These are phyloP conservation scores for Lactifluus hygrophoroides DNA, from an alignment of 768 basidiomycete species.

Conservation along the genomic window DNA sequence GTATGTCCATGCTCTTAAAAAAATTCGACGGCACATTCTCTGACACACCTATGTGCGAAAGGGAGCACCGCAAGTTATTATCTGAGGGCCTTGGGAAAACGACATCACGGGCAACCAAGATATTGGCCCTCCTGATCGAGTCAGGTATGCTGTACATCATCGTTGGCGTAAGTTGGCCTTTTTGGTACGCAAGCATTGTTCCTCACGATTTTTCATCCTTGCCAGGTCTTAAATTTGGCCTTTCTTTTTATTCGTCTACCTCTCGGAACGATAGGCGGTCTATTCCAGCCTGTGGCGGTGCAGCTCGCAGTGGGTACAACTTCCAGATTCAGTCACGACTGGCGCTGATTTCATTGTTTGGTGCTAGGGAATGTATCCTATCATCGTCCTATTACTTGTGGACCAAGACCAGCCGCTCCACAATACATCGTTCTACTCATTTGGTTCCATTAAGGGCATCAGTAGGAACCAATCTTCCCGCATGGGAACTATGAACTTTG, in stretches of 20 bases:
- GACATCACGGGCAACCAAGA: neutral
- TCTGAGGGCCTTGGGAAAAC: neutral
- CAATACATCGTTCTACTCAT: neutral
- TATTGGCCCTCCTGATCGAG: neutral
- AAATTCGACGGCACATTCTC: neutral
- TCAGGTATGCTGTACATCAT: constrained; percentile 5
- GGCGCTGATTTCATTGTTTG: neutral
- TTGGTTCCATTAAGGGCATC: neutral
- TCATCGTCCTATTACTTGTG: neutral
- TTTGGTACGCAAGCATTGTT: neutral
- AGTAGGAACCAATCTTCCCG: neutral
- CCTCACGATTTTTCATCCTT: neutral
- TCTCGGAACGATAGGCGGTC: neutral
- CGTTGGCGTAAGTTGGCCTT: neutral
- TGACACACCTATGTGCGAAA: neutral
- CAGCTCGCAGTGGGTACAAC: constrained; percentile 4
- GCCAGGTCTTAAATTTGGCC: neutral
- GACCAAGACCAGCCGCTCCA: neutral
- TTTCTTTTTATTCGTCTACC: neutral
- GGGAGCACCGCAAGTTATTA: neutral
- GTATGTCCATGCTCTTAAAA: neutral
- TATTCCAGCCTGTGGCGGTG: neutral
- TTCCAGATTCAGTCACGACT: neutral
- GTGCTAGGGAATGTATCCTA: constrained; percentile 5
- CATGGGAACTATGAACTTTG: neutral